phyloP scores from a whole-genome alignment of 106 monocot genomes.

The Alisma plantagoaquatica region DNA sequence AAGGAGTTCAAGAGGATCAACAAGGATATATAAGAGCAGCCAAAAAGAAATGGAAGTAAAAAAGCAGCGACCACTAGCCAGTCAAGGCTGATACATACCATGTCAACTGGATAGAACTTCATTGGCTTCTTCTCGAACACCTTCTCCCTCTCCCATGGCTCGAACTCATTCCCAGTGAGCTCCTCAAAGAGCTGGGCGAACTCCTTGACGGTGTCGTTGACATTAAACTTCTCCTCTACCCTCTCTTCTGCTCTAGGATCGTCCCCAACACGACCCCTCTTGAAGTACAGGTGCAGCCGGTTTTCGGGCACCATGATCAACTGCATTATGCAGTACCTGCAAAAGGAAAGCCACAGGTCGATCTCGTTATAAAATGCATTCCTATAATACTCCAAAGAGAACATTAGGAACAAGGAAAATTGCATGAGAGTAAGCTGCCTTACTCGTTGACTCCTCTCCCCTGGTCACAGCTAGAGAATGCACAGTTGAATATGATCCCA shows the following conservation, averaged over 20 bases:
- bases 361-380: not conserved
- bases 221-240: constrained; percentile 36
- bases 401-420: no score
- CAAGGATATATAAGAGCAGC: no score
- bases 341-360: not conserved
- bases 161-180: constrained; percentile 41
- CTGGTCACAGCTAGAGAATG: constrained; percentile 50
- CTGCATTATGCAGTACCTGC: constrained; percentile 57
- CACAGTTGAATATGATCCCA: constrained; percentile 60
- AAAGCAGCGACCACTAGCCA: no score
- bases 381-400: no score
- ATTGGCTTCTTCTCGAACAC: constrained; percentile 45
- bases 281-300: constrained; percentile 48
- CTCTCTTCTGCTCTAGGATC: constrained; percentile 56
- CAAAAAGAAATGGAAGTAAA: no score
- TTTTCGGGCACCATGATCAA: constrained; percentile 46
- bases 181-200: constrained; percentile 24
- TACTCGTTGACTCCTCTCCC: constrained; percentile 48
- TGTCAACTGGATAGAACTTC: constrained; percentile 70
- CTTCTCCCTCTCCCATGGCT: constrained; percentile 73
- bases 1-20: no score
- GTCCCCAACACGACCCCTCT: constrained; percentile 54
- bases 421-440: no score
- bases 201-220: constrained; percentile 38
- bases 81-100: constrained; percentile 39